Evolutionary conservation across 1,139 yeast genomes (phyloP).

Genomic region (Saccharomycopsis phalli): DNA sequence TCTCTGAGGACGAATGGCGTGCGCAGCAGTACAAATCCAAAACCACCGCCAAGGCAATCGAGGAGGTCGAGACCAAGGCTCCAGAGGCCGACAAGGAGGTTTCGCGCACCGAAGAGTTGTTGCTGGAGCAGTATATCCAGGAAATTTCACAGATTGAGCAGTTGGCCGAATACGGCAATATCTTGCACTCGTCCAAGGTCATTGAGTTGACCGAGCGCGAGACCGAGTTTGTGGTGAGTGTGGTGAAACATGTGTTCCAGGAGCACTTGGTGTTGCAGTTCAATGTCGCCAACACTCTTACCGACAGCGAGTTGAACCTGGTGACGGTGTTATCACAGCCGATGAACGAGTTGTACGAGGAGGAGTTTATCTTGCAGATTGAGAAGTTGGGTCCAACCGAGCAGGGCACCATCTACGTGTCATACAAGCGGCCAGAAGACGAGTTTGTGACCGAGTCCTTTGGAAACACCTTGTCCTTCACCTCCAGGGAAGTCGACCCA

Average conservation of each 20-base stretch:
- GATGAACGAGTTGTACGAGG: constrained; percentile 49
- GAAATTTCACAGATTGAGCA: constrained; percentile 63
- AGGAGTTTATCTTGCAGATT: constrained; percentile 68
- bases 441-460: constrained; percentile 43
- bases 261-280: constrained; percentile 78
- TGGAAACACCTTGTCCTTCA: constrained; percentile 63
- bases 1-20: constrained; percentile 45
- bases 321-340: constrained; percentile 69
- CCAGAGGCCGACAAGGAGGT: constrained; percentile 7
- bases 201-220: constrained; percentile 81
- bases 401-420: constrained; percentile 71
- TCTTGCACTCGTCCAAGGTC: constrained; percentile 63
- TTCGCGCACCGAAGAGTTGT: constrained; percentile 25
- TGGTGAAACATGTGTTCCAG: constrained; percentile 72
- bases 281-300: constrained; percentile 76
- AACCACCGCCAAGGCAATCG: constrained; percentile 25
- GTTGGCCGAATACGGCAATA: constrained; percentile 59
- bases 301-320: constrained; percentile 67
- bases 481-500: constrained; percentile 74
- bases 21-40: constrained; percentile 38
- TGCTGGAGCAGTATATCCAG: constrained; percentile 56
- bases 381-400: constrained; percentile 63
- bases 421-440: constrained; percentile 47
- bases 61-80: constrained; percentile 25
- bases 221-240: constrained; percentile 85